Evolutionary conservation across 768 basidiomycete genomes (phyloP).

Genomic region (Leccinum subgranulosum): DNA sequence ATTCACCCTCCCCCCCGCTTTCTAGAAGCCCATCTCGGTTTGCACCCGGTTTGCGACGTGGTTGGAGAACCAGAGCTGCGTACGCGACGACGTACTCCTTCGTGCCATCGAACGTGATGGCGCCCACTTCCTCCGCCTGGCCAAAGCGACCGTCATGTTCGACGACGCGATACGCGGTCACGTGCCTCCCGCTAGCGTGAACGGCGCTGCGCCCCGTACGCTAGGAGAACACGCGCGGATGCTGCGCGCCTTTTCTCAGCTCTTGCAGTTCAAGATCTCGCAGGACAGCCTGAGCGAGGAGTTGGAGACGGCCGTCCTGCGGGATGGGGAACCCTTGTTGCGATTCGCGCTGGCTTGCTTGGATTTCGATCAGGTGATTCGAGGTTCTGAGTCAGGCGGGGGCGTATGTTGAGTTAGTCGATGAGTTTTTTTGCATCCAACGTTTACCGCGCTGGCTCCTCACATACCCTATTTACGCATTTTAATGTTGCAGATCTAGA

Average conservation of each 20-base stretch:
- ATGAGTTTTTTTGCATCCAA: slow-evolving; percentile 3
- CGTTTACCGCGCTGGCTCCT: background rate
- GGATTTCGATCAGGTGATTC: slow-evolving; percentile 17
- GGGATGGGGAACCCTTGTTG: slow-evolving; percentile 21
- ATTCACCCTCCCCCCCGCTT: background rate
- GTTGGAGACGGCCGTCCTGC: slow-evolving; percentile 19
- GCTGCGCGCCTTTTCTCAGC: slow-evolving; percentile 16
- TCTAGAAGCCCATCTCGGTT: slow-evolving; percentile 10
- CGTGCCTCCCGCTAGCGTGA: background rate
- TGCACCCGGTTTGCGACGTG: slow-evolving; percentile 17
- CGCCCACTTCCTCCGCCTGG: slow-evolving; percentile 13
- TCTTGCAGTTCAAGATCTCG: slow-evolving; percentile 8
- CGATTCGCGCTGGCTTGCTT: slow-evolving; percentile 20
- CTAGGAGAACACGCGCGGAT: slow-evolving; percentile 9
- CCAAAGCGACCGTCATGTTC: slow-evolving; percentile 16
- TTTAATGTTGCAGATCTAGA: background rate
- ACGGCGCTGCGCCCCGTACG: background rate
- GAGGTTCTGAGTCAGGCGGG: background rate
- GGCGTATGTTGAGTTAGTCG: background rate
- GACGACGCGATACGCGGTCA: slow-evolving; percentile 15
- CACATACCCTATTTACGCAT: background rate
- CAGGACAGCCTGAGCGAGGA: slow-evolving; percentile 12
- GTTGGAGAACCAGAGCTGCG: slow-evolving; percentile 11
- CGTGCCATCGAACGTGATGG: slow-evolving; percentile 26
- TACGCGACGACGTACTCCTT: background rate